Evolutionary conservation across 164 flowering plant species (phyloP).

Genomic region (Berberis vulgaris): DNA sequence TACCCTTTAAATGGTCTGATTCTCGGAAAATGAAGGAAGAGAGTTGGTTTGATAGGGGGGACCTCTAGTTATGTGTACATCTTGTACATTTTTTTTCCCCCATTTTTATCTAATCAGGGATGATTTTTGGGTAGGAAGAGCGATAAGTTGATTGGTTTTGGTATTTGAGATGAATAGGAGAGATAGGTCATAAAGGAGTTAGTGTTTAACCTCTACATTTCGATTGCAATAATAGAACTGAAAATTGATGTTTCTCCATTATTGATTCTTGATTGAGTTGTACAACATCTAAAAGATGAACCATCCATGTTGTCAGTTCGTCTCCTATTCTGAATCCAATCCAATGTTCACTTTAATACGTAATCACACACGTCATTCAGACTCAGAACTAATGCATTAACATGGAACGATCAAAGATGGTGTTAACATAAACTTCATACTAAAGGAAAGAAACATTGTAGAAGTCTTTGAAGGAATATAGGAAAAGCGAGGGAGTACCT

Average conservation of each 20-base stretch:
- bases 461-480: no score
- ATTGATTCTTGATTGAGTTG: slow-evolving; percentile 8
- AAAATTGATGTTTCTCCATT: slow-evolving; percentile 1
- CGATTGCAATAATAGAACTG: not conserved
- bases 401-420: no score
- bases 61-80: slow-evolving; percentile 9
- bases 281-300: not conserved
- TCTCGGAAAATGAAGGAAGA: not conserved
- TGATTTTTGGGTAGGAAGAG: slow-evolving; percentile 1
- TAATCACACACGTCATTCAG: no score
- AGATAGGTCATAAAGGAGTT: not conserved
- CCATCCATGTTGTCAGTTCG: not conserved
- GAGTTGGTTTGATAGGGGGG: not conserved
- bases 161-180: slow-evolving; percentile 2
- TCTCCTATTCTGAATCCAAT: no score
- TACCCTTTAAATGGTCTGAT: no score
- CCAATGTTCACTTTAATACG: no score
- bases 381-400: no score
- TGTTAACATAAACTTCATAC: no score
- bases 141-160: not conserved
- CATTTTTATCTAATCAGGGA: slow-evolving; percentile 12
- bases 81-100: slow-evolving; percentile 7
- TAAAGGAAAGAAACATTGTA: no score
- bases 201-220: not conserved
- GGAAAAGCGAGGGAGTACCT: no score